Percentiles rank a stretch among this genome's conserved stretches.
phyloP scores from a whole-genome alignment of 768 basidiomycete species.

The Russula foetens region DNA sequence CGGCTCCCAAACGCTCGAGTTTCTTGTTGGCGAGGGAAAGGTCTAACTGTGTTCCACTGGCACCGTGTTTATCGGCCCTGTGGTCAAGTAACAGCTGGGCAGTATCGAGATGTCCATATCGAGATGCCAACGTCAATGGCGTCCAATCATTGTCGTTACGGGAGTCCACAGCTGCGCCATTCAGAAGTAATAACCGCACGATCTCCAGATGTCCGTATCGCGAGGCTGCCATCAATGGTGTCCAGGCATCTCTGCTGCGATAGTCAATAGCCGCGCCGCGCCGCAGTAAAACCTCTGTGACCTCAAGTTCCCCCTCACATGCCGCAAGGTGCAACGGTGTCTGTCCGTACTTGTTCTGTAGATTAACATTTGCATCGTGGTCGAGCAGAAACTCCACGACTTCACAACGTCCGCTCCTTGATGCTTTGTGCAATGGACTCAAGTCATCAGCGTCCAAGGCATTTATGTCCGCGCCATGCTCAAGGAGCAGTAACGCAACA shows the following conservation, averaged over 20 bases:
- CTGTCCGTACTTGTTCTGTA: no score
- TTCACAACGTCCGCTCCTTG: neutral
- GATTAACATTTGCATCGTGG: neutral
- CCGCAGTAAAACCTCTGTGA: neutral
- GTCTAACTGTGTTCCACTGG: neutral
- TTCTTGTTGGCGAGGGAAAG: neutral
- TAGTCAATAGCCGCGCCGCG: neutral
- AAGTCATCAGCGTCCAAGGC: neutral
- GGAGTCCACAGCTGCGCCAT: neutral
- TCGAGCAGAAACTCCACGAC: neutral
- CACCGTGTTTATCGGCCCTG: neutral
- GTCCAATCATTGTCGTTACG: neutral
- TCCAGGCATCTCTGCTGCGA: neutral
- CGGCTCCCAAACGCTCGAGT: neutral
- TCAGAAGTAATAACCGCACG: neutral
- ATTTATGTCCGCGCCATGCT: neutral
- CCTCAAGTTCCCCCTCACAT: neutral
- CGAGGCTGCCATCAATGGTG: neutral
- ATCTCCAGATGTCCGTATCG: neutral
- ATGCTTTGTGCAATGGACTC: neutral
- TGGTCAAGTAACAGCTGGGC: neutral
- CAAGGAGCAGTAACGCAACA: neutral
- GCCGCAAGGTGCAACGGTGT: neutral
- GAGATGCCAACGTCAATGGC: neutral
- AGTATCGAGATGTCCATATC: neutral